Base-by-base conservation (phyloP, 176 grass and related monocot species). In the Zea luxurians region DNA sequence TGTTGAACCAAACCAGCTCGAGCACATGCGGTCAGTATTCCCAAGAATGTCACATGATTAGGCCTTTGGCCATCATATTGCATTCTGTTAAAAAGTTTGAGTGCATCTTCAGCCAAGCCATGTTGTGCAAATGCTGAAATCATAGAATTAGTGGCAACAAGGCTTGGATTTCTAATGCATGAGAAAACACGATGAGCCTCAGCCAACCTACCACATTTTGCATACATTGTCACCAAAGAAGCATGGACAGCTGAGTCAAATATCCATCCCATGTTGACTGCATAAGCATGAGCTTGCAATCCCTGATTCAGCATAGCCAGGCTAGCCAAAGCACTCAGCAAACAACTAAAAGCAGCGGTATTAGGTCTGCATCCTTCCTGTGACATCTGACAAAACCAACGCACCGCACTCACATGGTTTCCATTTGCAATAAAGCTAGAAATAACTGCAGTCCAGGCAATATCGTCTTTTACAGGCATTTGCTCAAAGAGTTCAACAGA, bases 161-260 rank as follows among this genome's bases (percentile, higher is more conserved):
- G 71, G 37, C 73, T 88, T 78, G 85, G 82, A 53, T 83, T 76
- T 61, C 34, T 73, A 50, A 88, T 75, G 36, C 61, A 47, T 71
- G 73, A 78, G 85, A 90, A 93, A 45, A 88, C 59, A 75, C 9
- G 42, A 83, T 81, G 42, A 37, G 91, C 91, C 75, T 88, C 88
- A 66, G 21, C 27, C 76, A 93, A 66, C 47, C 74, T 88, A 78
- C 88, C 88, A 48, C 85, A 90, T 62, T 93, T 90, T 83, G 91
- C 88, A 60, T 93, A 93, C 91, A 93, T 86, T 12, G 91, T 86
- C 12, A 93, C 83, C 79, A 93, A 80, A 70, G 88, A 90, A 60
- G 82, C 85, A 46, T 90, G 85, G 41, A 90, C 76, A 35, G 82
- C 61, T 42, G 86, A 78, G 63, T 90, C 85, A 64, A 75, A 58